phyloP scores from a whole-genome alignment of 169 alveolate genomes.

The Cryptosporidium muris region DNA sequence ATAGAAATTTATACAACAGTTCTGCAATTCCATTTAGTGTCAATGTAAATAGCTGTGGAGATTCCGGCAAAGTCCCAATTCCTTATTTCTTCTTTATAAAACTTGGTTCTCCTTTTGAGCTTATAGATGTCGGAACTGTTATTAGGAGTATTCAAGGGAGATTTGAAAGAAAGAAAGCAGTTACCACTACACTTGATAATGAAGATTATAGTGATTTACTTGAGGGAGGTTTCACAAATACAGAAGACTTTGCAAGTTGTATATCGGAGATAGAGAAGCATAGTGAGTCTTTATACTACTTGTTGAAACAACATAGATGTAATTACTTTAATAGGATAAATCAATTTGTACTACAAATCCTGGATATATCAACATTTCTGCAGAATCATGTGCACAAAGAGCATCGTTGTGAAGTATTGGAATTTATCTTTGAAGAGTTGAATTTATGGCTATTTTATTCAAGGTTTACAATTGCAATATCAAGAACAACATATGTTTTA shows the following conservation, averaged over 20 bases:
- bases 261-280: constrained; percentile 62
- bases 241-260: constrained; percentile 27
- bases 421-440: constrained; percentile 58
- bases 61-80: constrained; percentile 23
- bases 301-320: constrained; percentile 87
- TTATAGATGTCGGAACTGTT: constrained; percentile 34
- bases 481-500: constrained; percentile 41
- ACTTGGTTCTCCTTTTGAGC: constrained; percentile 66
- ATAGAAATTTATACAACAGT: not conserved
- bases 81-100: constrained; percentile 63
- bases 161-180: constrained; percentile 13
- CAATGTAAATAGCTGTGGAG: constrained; percentile 4
- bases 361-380: constrained; percentile 76
- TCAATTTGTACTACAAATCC: constrained; percentile 78
- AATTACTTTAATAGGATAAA: constrained; percentile 85
- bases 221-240: not conserved
- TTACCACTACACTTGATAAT: not conserved
- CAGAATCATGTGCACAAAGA: constrained; percentile 45
- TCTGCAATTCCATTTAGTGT: constrained; percentile 1
- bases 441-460: constrained; percentile 68
- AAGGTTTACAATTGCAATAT: constrained; percentile 49
- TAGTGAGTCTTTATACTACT: constrained; percentile 72
- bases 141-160: constrained; percentile 42
- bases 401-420: constrained; percentile 59
- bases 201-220: constrained; percentile 1